Conservation (phyloP, 2,329 filamentous ascomycete species). For the Botrytis porri region DNA sequence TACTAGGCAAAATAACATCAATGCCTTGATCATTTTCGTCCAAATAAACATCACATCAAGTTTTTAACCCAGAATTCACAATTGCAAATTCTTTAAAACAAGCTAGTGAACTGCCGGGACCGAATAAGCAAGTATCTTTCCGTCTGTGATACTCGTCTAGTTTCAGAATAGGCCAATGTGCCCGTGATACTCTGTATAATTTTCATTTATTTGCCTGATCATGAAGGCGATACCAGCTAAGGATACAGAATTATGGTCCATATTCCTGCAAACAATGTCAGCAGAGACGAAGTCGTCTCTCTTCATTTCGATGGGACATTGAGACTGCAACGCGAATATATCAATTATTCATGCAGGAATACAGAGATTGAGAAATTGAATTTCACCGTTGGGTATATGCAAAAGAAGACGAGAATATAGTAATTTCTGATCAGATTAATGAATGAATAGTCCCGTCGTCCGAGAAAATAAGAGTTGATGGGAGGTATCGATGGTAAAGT, state of each 20-base stretch:
- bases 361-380: not conserved
- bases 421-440: not conserved
- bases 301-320: not conserved
- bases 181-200: not conserved
- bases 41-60: not conserved
- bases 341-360: not conserved
- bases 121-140: not conserved
- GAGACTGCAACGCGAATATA: not conserved
- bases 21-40: not conserved
- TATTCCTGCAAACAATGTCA: not conserved
- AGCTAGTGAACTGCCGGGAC: not conserved
- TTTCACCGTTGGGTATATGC: not conserved
- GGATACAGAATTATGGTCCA: not conserved
- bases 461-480: not conserved
- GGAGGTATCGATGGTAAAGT: not conserved
- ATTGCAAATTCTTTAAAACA: not conserved
- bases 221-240: not conserved
- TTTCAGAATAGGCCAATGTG: not conserved
- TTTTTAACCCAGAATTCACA: not conserved
- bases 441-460: not conserved
- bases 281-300: not conserved
- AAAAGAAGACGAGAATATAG: not conserved
- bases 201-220: not conserved
- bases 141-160: constrained; percentile 7
- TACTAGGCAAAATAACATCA: not conserved